Evolutionary conservation across 1,139 yeast genomes (phyloP).

Genomic region (Kodamaea fungicola): DNA sequence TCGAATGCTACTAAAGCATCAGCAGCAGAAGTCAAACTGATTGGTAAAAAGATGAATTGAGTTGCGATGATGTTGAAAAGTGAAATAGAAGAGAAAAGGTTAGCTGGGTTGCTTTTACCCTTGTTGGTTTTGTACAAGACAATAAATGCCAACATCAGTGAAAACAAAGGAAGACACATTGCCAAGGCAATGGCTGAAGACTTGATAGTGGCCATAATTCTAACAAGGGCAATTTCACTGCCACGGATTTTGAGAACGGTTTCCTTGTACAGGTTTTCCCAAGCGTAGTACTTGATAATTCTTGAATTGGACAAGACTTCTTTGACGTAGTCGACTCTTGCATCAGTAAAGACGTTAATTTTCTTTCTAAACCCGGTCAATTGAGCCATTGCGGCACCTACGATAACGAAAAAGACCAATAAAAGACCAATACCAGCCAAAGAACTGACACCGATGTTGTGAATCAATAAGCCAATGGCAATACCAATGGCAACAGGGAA

Average conservation of each 20-base stretch:
- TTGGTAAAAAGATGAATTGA: constrained; percentile 58
- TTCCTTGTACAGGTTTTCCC: constrained; percentile 62
- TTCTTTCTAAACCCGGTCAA: constrained; percentile 40
- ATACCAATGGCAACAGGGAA: constrained; percentile 62
- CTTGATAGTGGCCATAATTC: constrained; percentile 50
- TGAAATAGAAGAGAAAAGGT: constrained; percentile 71
- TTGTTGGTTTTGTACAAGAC: constrained; percentile 51
- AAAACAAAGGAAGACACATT: constrained; percentile 57
- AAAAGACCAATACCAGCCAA: constrained; percentile 56
- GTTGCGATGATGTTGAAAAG: constrained; percentile 57
- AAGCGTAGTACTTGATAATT: constrained; percentile 61
- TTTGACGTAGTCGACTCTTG: constrained; percentile 56
- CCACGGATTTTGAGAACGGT: constrained; percentile 44
- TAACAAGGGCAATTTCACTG: constrained; percentile 47
- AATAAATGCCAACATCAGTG: constrained; percentile 73
- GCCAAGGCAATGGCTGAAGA: constrained; percentile 59
- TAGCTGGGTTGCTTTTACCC: constrained; percentile 54
- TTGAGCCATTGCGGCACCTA: constrained; percentile 30
- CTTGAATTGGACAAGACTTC: constrained; percentile 64
- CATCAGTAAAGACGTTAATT: constrained; percentile 52
- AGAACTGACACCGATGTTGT: constrained; percentile 71
- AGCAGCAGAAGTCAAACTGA: constrained; percentile 53
- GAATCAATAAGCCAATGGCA: constrained; percentile 60
- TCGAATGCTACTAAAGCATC: constrained; percentile 65
- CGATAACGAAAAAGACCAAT: constrained; percentile 33